A percentile compares a stretch with the other conserved stretches of the same genome.
phyloP scores from a whole-genome alignment of 1,284 basidiomycete species.

The Ganoderma multipileum region DNA sequence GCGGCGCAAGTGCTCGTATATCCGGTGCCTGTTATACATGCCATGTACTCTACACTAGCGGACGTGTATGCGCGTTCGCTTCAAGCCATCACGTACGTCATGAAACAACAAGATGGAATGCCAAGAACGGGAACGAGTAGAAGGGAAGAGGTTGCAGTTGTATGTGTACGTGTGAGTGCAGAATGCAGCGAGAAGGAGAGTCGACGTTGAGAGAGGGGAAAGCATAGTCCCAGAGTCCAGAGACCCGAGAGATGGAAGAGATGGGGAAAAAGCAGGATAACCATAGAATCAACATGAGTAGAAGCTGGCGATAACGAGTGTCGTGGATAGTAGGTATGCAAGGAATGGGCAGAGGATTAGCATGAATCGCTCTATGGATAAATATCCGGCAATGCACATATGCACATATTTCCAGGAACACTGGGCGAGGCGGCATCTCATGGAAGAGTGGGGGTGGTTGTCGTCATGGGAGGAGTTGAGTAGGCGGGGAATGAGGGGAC shows the following conservation, averaged over 20 bases:
- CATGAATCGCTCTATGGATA: slow-evolving; percentile 32
- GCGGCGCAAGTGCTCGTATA: slow-evolving; percentile 31
- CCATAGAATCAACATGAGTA: background rate
- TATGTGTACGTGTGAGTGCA: background rate
- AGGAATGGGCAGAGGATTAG: slow-evolving; percentile 33
- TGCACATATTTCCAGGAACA: slow-evolving; percentile 26
- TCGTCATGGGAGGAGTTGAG: slow-evolving; percentile 1
- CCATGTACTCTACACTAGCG: slow-evolving; percentile 34
- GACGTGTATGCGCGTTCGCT: background rate
- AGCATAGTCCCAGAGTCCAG: slow-evolving; percentile 3
- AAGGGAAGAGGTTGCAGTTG: slow-evolving; percentile 7
- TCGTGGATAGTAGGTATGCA: slow-evolving; percentile 22
- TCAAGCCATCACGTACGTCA: background rate
- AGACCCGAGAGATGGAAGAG: background rate
- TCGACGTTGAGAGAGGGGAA: background rate
- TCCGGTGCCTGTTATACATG: slow-evolving; percentile 35
- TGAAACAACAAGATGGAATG: background rate
- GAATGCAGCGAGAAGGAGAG: background rate
- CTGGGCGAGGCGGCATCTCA: slow-evolving; percentile 8
- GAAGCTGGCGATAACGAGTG: slow-evolving; percentile 22
- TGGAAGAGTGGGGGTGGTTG: slow-evolving; percentile 20
- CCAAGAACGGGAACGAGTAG: slow-evolving; percentile 5
- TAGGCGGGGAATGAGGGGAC: background rate
- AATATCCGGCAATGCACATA: slow-evolving; percentile 25
- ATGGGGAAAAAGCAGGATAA: background rate